Evolutionary conservation across 768 basidiomycete species (phyloP).

Genomic region (Dacryopinax primogenitus): DNA sequence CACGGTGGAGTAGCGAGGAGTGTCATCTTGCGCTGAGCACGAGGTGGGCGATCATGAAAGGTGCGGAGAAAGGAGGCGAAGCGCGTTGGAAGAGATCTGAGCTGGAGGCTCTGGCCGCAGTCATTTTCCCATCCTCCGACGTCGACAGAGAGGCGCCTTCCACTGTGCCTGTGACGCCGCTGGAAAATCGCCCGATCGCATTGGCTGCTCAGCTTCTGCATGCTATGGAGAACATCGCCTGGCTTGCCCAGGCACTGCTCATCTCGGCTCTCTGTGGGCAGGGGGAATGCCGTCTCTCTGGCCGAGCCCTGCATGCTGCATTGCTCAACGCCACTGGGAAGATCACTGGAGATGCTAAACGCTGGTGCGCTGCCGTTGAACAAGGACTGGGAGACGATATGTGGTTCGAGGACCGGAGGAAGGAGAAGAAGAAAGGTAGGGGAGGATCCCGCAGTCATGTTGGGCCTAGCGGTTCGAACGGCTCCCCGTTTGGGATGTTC

Average conservation of each 20-base stretch:
- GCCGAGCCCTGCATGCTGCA: conserved; percentile 43
- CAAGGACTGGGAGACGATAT: conserved; percentile 34
- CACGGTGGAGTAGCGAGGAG: not conserved
- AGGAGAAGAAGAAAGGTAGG: conserved; percentile 29
- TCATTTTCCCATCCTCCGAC: conserved; percentile 28
- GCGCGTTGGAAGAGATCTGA: conserved; percentile 61
- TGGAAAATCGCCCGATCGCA: conserved; percentile 40
- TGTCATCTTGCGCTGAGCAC: conserved; percentile 16
- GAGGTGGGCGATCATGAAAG: conserved; percentile 10
- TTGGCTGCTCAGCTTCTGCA: conserved; percentile 50
- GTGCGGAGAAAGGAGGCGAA: conserved; percentile 30
- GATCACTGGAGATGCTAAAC: conserved; percentile 23
- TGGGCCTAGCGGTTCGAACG: conserved; percentile 19
- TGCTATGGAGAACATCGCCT: conserved; percentile 46
- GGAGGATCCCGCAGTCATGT: not conserved
- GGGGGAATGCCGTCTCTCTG: conserved; percentile 41
- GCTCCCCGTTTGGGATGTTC: conserved; percentile 18
- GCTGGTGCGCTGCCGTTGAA: conserved; percentile 37
- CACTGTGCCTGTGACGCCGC: conserved; percentile 37
- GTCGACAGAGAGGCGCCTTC: not conserved
- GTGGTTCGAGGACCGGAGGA: conserved; percentile 36
- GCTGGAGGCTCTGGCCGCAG: conserved; percentile 44
- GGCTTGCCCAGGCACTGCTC: conserved; percentile 49
- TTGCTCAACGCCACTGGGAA: conserved; percentile 29
- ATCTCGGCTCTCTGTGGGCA: conserved; percentile 31